phyloP scores from a whole-genome alignment of 371 early-diverging fungal genomes.

The Apophysomyces variabilis region DNA sequence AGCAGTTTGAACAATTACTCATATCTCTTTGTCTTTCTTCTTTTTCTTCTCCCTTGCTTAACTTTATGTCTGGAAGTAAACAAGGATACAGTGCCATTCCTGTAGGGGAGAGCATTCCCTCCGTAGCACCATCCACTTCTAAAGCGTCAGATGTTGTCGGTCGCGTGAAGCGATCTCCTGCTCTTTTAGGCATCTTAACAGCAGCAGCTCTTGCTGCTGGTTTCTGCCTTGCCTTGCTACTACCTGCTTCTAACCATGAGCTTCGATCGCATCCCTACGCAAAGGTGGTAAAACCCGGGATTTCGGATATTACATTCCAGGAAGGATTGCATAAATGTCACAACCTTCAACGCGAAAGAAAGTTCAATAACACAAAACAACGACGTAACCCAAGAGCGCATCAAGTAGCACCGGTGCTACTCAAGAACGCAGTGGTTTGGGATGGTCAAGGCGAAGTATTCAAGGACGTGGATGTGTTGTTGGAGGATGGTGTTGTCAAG shows the following conservation, averaged over 20 bases:
- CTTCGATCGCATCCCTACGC: neutral
- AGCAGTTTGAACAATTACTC: no score
- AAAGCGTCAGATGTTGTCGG: neutral
- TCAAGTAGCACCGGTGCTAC: slow-evolving; percentile 28
- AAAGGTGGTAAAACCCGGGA: slow-evolving; percentile 24
- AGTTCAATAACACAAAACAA: slow-evolving; percentile 7
- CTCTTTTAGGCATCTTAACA: neutral
- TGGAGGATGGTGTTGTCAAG: slow-evolving; percentile 57
- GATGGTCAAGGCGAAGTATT: slow-evolving; percentile 59
- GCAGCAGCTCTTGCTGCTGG: neutral
- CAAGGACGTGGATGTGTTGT: slow-evolving; percentile 53
- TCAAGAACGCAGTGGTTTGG: slow-evolving; percentile 62
- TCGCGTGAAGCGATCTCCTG: neutral
- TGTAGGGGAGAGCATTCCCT: neutral
- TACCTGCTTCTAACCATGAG: neutral
- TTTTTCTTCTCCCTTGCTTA: neutral
- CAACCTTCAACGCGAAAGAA: slow-evolving; percentile 9
- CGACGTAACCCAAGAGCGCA: slow-evolving; percentile 22
- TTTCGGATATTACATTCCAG: slow-evolving; percentile 20
- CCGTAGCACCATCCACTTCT: neutral
- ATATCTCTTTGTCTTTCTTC: neutral
- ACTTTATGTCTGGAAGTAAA: neutral
- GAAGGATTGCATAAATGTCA: slow-evolving; percentile 27
- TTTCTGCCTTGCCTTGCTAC: neutral
- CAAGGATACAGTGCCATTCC: neutral